A percentile compares a stretch with the other conserved stretches of the same genome.
Evolutionary conservation across 805 yeast genomes (phyloP).

Genomic region (Kodamaea kakaduensis): DNA sequence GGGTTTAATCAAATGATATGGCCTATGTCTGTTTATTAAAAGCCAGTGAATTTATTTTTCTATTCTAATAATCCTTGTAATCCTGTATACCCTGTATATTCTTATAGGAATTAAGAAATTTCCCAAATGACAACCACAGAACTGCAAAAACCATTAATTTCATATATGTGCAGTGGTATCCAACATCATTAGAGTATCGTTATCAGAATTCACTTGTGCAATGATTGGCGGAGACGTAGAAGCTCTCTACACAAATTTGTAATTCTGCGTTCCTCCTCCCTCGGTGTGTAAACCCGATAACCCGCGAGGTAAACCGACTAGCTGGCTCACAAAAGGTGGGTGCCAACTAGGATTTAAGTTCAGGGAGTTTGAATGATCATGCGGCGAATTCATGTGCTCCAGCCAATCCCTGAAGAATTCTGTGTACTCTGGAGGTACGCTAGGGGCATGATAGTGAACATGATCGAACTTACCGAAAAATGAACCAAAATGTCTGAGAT

Average conservation of each 20-base stretch:
- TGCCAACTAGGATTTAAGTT: constrained; percentile 8
- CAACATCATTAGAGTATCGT: not conserved
- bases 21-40: too few relatives aligned
- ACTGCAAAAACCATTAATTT: too few relatives aligned
- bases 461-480: constrained; percentile 7
- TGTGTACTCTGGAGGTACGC: constrained; percentile 3
- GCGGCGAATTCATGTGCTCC: constrained; percentile 8
- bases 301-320: constrained; percentile 6
- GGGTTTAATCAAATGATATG: too few relatives aligned
- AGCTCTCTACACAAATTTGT: constrained; percentile 4
- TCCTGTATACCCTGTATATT: too few relatives aligned
- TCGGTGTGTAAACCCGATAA: not conserved
- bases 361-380: constrained; percentile 1
- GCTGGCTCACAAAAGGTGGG: constrained; percentile 7
- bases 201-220: not conserved
- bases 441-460: constrained; percentile 3
- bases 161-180: too few relatives aligned
- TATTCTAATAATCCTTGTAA: too few relatives aligned
- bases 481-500: constrained; percentile 14
- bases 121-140: too few relatives aligned
- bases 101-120: too few relatives aligned
- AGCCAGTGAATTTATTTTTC: too few relatives aligned
- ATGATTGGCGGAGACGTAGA: not conserved
- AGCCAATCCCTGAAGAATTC: constrained; percentile 10
- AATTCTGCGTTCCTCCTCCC: constrained; percentile 6